Base-by-base conservation (phyloP, 805 yeast genomes). In the Saturnispora serradocipensis region DNA sequence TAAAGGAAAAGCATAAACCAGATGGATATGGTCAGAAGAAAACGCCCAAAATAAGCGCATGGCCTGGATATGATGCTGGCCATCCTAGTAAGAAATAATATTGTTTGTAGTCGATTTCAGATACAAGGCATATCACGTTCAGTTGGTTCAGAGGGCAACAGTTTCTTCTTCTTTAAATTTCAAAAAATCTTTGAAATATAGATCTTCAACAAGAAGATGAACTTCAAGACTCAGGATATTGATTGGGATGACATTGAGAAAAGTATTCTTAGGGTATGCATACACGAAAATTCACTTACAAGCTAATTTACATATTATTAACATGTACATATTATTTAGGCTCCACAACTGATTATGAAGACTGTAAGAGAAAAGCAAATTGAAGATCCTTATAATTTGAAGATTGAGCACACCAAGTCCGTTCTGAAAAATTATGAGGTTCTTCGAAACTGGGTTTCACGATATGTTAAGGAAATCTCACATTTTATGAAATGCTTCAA, bases 61-160 rank as follows among this genome's bases (percentile, higher is more conserved):
- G 87, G 87, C 87, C 87, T 0, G 86, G 86, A 0, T 73, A 79
- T 13, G 75, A 81, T 57, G 86, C 80, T 57, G 84, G 84, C 0
- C 87, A 82, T 61, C 85, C 86, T 2, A 61, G 63, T 44, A 58
- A 57, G 51, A 46, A 24, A 8, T 45, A 35, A 30, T 34, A 25
- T 28, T 18, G 13, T 25, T 13, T 36, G 15, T 5, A 27, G 13
- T 22, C 38, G 27, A 10, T 36, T 15, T 38, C 9, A 22, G 9
- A 30, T 32, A 30, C 9, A 13, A 30, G 42, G 15, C 16, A 9
- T n/a, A 3, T 20, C 22, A 18, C 13, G 16, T 18, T 18, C 4
- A 16, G 15, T 9, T 9, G 18, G 15, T 16, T 16, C 13, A 16
- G 13, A 38, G 24, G 42, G 42, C 42, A 38, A 38, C 42, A 18